Evolutionary conservation across 345 rosid genomes (phyloP).

Genomic region (Carallia pectinifolia): DNA sequence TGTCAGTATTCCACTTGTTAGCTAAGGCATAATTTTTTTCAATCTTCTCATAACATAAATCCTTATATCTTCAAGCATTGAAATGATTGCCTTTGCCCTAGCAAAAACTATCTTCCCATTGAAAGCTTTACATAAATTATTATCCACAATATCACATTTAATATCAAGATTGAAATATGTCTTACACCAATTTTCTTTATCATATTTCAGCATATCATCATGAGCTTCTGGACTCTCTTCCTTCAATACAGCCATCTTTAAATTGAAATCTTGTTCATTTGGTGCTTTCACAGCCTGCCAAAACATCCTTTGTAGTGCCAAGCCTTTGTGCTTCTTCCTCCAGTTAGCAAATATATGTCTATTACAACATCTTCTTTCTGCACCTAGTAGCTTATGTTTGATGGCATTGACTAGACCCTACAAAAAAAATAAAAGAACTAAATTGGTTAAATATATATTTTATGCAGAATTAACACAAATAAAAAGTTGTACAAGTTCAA

Average conservation of each 20-base stretch:
- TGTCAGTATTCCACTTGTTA: too few species aligned
- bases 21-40: too few species aligned
- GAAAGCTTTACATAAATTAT: background rate
- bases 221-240: background rate
- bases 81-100: background rate
- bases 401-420: background rate
- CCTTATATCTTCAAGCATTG: background rate
- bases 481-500: too few species aligned
- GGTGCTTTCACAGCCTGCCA: background rate
- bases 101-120: background rate
- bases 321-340: background rate
- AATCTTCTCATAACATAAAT: background rate
- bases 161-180: background rate
- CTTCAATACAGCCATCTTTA: background rate
- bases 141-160: background rate
- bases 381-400: background rate
- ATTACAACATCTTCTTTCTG: background rate
- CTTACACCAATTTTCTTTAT: background rate
- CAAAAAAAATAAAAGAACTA: background rate
- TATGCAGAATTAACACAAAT: too few species aligned
- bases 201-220: background rate
- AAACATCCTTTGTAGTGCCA: background rate
- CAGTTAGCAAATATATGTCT: background rate
- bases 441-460: too few species aligned
- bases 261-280: background rate